Base-by-base conservation (phyloP, 1,284 basidiomycete species). In the Puccinia coronata region DNA sequence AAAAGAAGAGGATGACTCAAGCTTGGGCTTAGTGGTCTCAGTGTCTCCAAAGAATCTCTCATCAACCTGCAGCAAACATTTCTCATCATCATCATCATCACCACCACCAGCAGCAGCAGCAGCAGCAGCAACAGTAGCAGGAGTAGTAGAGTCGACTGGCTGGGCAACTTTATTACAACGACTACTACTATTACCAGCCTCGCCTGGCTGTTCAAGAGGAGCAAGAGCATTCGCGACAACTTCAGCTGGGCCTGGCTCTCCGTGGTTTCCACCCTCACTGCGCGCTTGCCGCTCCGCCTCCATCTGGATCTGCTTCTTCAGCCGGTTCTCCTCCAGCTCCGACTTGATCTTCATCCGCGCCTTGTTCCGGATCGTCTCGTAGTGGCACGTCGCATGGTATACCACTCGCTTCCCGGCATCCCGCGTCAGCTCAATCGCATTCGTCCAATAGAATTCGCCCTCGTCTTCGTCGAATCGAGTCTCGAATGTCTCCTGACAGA, bases 391-490 rank as follows among this genome's bases (percentile, higher is more conserved):
- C 9, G 78, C 78, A 53, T 80, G 78, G 51, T 80, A 80, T 2
- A 72, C 57, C 25, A 53, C 49, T 31, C 55, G 49, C 36, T 49
- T 70, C 20, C 55, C 53, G 5, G 67, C 55, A 55, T 70, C 55
- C 25, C 49, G 36, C 14, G 23, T 61, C 41, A 59, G 28, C 53
- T 72, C 70, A 16, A 81, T 67, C 11, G 79, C 79, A 55, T 81
- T 81, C 31, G 73, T 34, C 79, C 79, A 81, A n/a, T 73, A 81
- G 36, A 72, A 81, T 59, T 81, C 79, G 34, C 36, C 79, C 49
- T 81, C 79, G 16, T 81, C 79, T 49, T 81, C 70, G 67, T 81
- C 79, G 39, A 81, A 81, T 18, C 59, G 59, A 28, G 79, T 81
- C 59, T 81, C 79, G 57, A 81, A 81, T n/a, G 67, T 31, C 47